Base-by-base conservation (phyloP, 2,329 filamentous ascomycete genomes). In the Alternaria sp. region DNA sequence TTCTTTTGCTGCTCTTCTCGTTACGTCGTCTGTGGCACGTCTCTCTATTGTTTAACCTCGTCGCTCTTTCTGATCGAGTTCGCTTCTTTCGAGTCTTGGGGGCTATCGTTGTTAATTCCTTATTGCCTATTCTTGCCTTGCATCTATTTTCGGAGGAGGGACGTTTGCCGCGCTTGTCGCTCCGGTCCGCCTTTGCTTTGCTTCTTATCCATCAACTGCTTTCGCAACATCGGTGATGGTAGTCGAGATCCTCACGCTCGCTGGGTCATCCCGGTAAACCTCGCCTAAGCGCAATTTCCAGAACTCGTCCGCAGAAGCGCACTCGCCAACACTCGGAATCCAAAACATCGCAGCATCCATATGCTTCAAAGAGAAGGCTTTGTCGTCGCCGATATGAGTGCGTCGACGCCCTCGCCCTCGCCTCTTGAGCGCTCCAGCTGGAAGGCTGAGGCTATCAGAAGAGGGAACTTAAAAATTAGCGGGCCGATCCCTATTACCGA, bases 401-500 rank as follows among this genome's bases (percentile, higher is more conserved):
- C 69, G 60, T 69, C 73, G 54, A 68, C 56, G 23, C 62, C 55
- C 44, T 57, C 69, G 60, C 71, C 72, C 49, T 68, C 55, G 45
- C 65, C 54, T 50, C 57, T 78, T 62, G 73, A 75, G 59, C 75
- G 78, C 23, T 76, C 77, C 8, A 79, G 75, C 66, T 80, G 77
- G 77, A 81, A 80, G 68, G 76, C 76, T 1, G 79, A 79, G 57
- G 79, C 79, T 3, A 81, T 81, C 46, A 73, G 79, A 12, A 74
- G 75, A 55, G 79, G 79, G 3, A 68, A 79, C 56, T 66, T 81
- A 44, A 79, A 80, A 60, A 80, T 81, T 54, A 79, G 76, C 55
- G 76, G 77, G 7, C 79, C 79, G 10, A 74, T 80, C 55, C 79
- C 77, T n/a, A 78, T 79, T 26, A 77, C 74, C 15, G 77, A 79